Conservation (phyloP, 495 filamentous ascomycete species). For the Trichoderma asperelloides region DNA sequence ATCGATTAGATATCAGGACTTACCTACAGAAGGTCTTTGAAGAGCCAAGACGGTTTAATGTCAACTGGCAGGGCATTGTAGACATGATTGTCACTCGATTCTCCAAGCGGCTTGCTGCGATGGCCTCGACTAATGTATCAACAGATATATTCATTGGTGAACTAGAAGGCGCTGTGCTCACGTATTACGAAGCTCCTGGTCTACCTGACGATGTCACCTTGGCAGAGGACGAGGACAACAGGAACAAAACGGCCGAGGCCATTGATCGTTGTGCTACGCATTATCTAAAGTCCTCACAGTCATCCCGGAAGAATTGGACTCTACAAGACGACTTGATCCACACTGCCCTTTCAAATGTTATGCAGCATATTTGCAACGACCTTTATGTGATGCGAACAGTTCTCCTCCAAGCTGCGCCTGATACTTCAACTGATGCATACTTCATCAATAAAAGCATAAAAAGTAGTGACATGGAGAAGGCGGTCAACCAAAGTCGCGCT, state of each 20-base stretch:
- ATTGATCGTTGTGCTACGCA: constrained; percentile 41
- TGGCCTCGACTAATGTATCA: constrained; percentile 27
- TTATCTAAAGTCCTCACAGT: constrained; percentile 30
- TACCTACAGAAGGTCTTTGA: constrained; percentile 22
- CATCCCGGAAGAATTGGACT: constrained; percentile 14
- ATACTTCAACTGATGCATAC: background rate
- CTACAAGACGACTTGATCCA: constrained; percentile 29
- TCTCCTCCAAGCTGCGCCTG: constrained; percentile 7
- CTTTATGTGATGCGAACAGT: constrained; percentile 33
- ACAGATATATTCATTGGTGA: constrained; percentile 31
- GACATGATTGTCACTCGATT: constrained; percentile 57
- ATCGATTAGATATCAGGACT: constrained; percentile 22
- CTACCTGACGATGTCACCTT: background rate
- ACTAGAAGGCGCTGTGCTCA: constrained; percentile 34
- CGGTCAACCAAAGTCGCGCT: constrained; percentile 17
- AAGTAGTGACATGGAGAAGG: constrained; percentile 9
- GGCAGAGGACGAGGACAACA: constrained; percentile 24
- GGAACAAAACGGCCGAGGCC: constrained; percentile 28
- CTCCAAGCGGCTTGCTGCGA: constrained; percentile 38
- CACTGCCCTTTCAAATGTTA: constrained; percentile 38
- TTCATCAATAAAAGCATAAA: constrained; percentile 14
- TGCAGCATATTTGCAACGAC: constrained; percentile 40
- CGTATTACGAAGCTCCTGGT: constrained; percentile 35
- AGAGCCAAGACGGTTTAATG: constrained; percentile 13
- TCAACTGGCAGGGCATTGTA: constrained; percentile 52